Percentiles rank a stretch among this genome's conserved stretches.
phyloP scores from a whole-genome alignment of 139 green algal genomes.

The Coelastrella sp. region DNA sequence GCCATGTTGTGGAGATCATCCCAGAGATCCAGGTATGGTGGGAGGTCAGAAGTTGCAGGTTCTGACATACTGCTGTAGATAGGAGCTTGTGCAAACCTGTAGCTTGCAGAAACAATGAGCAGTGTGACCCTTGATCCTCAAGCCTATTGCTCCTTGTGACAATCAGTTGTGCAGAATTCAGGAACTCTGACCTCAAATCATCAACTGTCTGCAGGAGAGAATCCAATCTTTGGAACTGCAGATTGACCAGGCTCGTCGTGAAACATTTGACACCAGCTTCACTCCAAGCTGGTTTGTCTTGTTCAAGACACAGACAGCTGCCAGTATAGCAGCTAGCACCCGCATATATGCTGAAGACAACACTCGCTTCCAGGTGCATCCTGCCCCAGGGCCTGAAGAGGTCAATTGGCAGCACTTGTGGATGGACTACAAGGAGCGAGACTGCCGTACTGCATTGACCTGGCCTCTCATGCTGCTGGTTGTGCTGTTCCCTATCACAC shows the following conservation, averaged over 20 bases:
- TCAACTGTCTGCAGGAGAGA: conserved; percentile 11
- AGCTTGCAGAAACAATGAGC: no score
- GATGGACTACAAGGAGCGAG: conserved; percentile 61
- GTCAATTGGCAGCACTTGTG: conserved; percentile 74
- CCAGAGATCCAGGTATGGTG: conserved; percentile 9
- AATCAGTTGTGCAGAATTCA: neutral
- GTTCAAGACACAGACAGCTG: conserved; percentile 63
- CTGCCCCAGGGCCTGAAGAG: conserved; percentile 76
- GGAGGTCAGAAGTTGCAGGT: neutral
- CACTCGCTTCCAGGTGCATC: conserved; percentile 61
- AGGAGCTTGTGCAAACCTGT: neutral
- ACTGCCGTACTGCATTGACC: conserved; percentile 59
- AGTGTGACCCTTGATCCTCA: no score
- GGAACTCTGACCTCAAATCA: neutral
- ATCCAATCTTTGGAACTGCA: conserved; percentile 48
- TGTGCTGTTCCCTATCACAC: conserved; percentile 65
- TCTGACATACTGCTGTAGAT: neutral
- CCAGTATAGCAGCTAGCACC: conserved; percentile 51
- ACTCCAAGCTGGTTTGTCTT: conserved; percentile 71
- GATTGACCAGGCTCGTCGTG: conserved; percentile 51
- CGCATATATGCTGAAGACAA: conserved; percentile 66
- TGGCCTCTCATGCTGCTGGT: conserved; percentile 63
- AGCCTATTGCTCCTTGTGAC: neutral
- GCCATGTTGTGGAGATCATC: conserved; percentile 1
- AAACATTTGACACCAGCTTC: conserved; percentile 31